phyloP scores from a whole-genome alignment of 2,329 filamentous ascomycete species.

The Claviceps sorghi region DNA sequence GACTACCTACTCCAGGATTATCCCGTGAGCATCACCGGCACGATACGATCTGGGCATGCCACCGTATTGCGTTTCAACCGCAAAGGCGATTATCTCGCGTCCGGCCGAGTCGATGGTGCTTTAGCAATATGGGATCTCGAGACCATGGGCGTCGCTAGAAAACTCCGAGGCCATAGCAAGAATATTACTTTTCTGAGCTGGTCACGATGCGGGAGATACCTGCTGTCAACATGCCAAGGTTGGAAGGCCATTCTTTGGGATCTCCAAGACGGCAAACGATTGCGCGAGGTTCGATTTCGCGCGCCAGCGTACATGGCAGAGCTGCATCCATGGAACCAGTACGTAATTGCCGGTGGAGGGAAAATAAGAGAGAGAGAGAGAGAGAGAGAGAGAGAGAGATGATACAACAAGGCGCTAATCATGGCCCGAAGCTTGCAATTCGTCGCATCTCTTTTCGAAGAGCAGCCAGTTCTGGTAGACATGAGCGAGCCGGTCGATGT shows the following conservation, averaged over 20 bases:
- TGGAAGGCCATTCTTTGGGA: constrained; percentile 98
- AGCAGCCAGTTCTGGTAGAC: constrained; percentile 79
- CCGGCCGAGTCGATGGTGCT: constrained; percentile 83
- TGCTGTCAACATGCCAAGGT: constrained; percentile 85
- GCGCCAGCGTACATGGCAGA: constrained; percentile 93
- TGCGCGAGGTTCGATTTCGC: constrained; percentile 79
- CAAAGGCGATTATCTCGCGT: constrained; percentile 86
- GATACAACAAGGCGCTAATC: constrained; percentile 9
- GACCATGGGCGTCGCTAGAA: constrained; percentile 90
- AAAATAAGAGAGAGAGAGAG: background rate
- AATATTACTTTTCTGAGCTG: constrained; percentile 92
- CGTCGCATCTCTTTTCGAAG: constrained; percentile 85
- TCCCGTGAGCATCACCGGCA: constrained; percentile 77
- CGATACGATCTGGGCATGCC: constrained; percentile 58
- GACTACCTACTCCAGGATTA: constrained; percentile 63
- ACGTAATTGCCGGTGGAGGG: constrained; percentile 10
- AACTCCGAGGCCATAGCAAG: constrained; percentile 81
- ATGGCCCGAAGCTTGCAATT: constrained; percentile 53
- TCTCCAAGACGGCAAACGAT: constrained; percentile 50
- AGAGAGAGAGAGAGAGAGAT: background rate
- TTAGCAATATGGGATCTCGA: constrained; percentile 95
- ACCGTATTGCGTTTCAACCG: constrained; percentile 75
- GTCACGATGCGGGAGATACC: constrained; percentile 80
- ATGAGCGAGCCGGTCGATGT: constrained; percentile 53
- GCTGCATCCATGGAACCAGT: constrained; percentile 83